phyloP scores from a whole-genome alignment of 2,329 filamentous ascomycete genomes.

The Aschersonia sp. region DNA sequence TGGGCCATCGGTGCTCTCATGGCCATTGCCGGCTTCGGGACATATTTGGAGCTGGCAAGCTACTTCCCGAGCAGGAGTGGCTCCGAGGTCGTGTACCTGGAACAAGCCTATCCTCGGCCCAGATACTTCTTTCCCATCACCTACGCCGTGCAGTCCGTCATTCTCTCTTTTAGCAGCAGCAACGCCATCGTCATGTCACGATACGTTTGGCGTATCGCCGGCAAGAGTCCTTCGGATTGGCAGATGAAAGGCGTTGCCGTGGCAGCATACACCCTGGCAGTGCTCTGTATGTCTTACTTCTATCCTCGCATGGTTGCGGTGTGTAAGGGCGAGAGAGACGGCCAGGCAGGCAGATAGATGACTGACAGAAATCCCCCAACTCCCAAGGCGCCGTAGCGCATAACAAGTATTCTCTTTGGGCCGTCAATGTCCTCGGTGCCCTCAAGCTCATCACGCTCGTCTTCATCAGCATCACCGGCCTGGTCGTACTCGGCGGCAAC shows the following conservation, averaged over 20 bases:
- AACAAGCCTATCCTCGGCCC: slow-evolving; percentile 52
- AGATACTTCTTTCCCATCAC: slow-evolving; percentile 49
- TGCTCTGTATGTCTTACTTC: slow-evolving; percentile 27
- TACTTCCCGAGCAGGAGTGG: slow-evolving; percentile 56
- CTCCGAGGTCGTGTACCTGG: slow-evolving; percentile 52
- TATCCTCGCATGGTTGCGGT: too few relatives aligned
- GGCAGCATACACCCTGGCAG: slow-evolving; percentile 45
- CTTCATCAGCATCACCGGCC: slow-evolving; percentile 46
- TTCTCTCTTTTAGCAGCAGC: slow-evolving; percentile 51
- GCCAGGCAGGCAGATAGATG: not conserved
- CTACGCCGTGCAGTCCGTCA: slow-evolving; percentile 48
- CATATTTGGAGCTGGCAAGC: slow-evolving; percentile 49
- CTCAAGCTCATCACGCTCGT: slow-evolving; percentile 48
- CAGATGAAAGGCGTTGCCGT: slow-evolving; percentile 52
- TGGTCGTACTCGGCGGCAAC: slow-evolving; percentile 39
- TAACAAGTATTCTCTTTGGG: slow-evolving; percentile 41
- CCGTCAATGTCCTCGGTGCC: slow-evolving; percentile 40
- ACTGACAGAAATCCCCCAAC: not conserved
- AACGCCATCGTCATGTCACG: slow-evolving; percentile 50
- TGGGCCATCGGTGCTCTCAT: slow-evolving; percentile 51
- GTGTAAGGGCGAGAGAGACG: not conserved
- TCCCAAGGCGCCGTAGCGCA: slow-evolving; percentile 26
- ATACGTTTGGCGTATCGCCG: slow-evolving; percentile 46
- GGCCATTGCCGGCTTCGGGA: slow-evolving; percentile 35
- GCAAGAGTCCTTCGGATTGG: slow-evolving; percentile 39